Evolutionary conservation across 164 flowering plant genomes (phyloP).

Genomic region (Vitis riparia): DNA sequence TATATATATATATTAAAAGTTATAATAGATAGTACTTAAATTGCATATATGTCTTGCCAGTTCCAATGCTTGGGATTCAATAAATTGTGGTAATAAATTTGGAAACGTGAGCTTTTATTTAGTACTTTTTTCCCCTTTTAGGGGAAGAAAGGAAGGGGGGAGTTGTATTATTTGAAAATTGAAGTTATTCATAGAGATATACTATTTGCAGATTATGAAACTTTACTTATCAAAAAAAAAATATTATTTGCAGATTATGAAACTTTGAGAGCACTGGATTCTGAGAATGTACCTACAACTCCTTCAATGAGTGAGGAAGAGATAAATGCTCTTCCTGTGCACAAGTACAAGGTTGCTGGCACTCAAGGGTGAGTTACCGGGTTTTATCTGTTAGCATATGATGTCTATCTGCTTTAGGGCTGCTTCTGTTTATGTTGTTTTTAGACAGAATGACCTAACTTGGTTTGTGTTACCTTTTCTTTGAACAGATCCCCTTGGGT

Average conservation of each 20-base stretch:
- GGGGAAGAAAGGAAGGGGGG: too few relatives aligned
- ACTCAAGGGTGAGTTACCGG: conserved; percentile 45
- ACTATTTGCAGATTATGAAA: not conserved
- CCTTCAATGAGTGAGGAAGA: conserved; percentile 95
- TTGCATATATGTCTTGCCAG: too few relatives aligned
- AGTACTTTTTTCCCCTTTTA: too few relatives aligned
- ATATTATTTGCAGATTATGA: conserved; percentile 71
- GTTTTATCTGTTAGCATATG: not conserved
- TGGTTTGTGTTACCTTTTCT: too few relatives aligned
- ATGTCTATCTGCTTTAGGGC: conserved; percentile 10
- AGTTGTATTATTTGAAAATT: not conserved
- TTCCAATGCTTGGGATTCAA: too few relatives aligned
- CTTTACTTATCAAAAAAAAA: too few relatives aligned
- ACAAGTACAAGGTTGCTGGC: conserved; percentile 65
- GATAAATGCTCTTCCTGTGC: conserved; percentile 93
- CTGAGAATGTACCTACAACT: conserved; percentile 50
- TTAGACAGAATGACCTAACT: not conserved
- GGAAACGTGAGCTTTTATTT: too few relatives aligned
- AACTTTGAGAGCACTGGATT: conserved; percentile 70
- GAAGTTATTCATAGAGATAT: not conserved
- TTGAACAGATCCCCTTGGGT: too few relatives aligned
- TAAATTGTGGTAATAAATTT: too few relatives aligned
- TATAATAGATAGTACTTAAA: too few relatives aligned
- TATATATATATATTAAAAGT: too few relatives aligned
- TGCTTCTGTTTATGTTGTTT: not conserved